Percentiles rank a stretch among this genome's conserved stretches.
Evolutionary conservation across 805 yeast species (phyloP).

Genomic region (Teunomyces aglyptinius): DNA sequence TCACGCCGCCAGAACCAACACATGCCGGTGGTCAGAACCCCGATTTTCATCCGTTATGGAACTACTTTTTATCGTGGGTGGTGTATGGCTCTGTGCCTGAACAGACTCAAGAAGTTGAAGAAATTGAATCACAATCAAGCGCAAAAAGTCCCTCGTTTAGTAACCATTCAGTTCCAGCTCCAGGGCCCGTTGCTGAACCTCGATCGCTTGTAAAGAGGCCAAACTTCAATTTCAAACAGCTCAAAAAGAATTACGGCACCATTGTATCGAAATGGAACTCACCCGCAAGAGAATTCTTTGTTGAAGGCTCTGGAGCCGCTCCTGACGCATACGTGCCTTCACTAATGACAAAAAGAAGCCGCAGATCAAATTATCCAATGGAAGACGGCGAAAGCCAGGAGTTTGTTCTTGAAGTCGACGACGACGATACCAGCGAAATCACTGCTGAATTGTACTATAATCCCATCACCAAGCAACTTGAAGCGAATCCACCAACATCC

Average conservation of each 20-base stretch:
- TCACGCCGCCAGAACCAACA: not conserved
- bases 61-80: constrained; percentile 35
- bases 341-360: not conserved
- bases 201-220: not conserved
- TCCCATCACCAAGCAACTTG: constrained; percentile 32
- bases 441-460: constrained; percentile 31
- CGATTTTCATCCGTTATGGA: constrained; percentile 38
- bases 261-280: constrained; percentile 32
- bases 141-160: not conserved
- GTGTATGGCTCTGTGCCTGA: constrained; percentile 21
- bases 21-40: constrained; percentile 14
- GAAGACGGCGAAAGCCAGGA: constrained; percentile 18
- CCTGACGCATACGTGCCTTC: not conserved
- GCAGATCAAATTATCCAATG: not conserved
- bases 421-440: constrained; percentile 22
- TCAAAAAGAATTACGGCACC: constrained; percentile 20
- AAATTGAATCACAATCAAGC: not conserved
- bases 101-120: constrained; percentile 4
- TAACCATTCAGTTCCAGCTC: too few species aligned
- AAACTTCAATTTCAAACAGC: constrained; percentile 6
- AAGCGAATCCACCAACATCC: constrained; percentile 22
- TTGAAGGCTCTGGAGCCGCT: not conserved
- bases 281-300: constrained; percentile 11
- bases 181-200: too few species aligned
- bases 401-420: constrained; percentile 25